phyloP scores from a whole-genome alignment of 2,329 filamentous ascomycete genomes.

The Tolypocladium guangdongense region DNA sequence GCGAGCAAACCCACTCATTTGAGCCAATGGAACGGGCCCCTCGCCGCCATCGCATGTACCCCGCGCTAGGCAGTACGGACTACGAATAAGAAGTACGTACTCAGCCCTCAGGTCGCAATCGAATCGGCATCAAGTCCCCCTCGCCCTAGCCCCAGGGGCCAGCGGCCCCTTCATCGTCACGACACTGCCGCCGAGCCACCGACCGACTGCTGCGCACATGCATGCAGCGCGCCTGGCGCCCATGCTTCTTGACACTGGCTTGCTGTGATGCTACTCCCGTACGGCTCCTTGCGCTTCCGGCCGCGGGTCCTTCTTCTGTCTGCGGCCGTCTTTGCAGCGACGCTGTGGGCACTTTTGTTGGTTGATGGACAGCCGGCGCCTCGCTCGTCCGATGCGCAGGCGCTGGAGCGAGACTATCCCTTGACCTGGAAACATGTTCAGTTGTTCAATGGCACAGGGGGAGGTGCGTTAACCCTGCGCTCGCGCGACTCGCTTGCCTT shows the following conservation, averaged over 20 bases:
- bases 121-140: background rate
- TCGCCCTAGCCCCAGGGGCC: background rate
- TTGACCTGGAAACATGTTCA: slow-evolving; percentile 11
- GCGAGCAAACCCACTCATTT: background rate
- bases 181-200: background rate
- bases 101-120: background rate
- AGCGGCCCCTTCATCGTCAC: background rate
- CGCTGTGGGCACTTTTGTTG: slow-evolving; percentile 2
- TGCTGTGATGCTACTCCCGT: background rate
- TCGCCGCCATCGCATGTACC: background rate
- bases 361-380: background rate
- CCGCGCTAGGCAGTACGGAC: background rate
- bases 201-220: background rate
- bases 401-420: slow-evolving; percentile 5
- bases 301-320: background rate
- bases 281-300: background rate
- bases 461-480: slow-evolving; percentile 6
- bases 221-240: background rate
- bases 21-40: background rate
- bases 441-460: slow-evolving; percentile 7
- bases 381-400: background rate
- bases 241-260: background rate
- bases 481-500: background rate
- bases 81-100: background rate
- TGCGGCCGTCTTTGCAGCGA: slow-evolving; percentile 1